Conservation (phyloP, 805 yeast genomes). For the Sugiyamaella boreocaroliniensis region DNA sequence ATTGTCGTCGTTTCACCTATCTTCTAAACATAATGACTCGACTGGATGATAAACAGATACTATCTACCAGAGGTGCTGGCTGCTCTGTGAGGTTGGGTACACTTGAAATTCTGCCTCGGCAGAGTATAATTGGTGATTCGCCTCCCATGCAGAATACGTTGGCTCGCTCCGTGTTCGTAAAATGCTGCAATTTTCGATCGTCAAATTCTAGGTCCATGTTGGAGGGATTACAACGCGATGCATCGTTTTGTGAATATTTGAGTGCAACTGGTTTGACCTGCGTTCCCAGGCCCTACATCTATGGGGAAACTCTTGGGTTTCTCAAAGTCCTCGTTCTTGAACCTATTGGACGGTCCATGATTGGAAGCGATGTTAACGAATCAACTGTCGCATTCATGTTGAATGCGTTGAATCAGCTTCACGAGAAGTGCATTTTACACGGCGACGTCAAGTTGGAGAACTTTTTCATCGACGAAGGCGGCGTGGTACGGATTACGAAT, state of each 20-base stretch:
- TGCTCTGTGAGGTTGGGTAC: neutral
- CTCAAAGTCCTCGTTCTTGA: constrained; percentile 20
- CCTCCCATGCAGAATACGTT: neutral
- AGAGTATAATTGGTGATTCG: neutral
- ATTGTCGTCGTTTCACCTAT: neutral
- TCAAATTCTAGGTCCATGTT: neutral
- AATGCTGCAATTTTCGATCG: constrained; percentile 11
- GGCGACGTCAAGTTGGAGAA: constrained; percentile 13
- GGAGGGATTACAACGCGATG: constrained; percentile 14
- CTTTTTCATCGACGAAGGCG: constrained; percentile 17
- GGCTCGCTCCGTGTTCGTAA: constrained; percentile 6
- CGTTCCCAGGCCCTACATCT: constrained; percentile 17
- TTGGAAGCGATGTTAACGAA: constrained; percentile 10
- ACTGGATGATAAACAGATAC: neutral
- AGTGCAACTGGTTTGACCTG: neutral
- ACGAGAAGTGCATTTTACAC: constrained; percentile 17
- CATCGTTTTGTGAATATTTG: constrained; percentile 21
- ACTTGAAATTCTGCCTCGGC: neutral
- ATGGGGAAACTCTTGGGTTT: constrained; percentile 18
- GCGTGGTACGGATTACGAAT: constrained; percentile 15
- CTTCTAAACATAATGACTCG: neutral
- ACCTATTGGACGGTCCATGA: constrained; percentile 20
- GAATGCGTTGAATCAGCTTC: constrained; percentile 15
- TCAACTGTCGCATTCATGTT: constrained; percentile 11
- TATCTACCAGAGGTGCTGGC: neutral